Evolutionary conservation across 2,329 filamentous ascomycete genomes (phyloP).

Genomic region (Helotiales sp.): DNA sequence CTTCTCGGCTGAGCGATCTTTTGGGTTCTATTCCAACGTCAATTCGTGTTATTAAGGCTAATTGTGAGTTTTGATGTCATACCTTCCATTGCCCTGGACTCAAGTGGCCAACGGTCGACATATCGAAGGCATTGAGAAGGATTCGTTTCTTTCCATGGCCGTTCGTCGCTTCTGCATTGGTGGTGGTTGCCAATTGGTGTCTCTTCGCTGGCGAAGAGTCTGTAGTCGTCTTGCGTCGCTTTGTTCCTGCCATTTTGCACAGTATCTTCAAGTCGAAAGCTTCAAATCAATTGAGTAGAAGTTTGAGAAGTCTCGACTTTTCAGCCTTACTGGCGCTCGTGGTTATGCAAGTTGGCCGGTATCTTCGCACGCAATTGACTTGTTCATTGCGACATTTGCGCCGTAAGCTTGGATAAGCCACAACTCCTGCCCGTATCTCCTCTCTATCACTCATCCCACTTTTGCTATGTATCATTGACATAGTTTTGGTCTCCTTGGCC

Average conservation of each 20-base stretch:
- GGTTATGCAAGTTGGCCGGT: background rate
- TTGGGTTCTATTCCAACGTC: conserved; percentile 47
- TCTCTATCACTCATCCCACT: background rate
- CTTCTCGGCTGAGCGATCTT: conserved; percentile 61
- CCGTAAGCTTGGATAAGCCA: background rate
- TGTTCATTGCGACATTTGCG: background rate
- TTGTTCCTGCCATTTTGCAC: background rate
- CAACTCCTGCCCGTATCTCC: background rate
- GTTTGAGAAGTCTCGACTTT: background rate
- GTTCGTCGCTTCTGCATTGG: background rate
- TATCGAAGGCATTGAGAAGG: conserved; percentile 1
- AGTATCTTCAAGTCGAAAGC: background rate
- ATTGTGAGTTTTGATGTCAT: background rate
- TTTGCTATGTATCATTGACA: background rate
- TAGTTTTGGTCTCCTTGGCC: background rate
- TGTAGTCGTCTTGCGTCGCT: background rate
- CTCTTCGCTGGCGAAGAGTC: background rate
- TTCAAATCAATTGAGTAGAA: background rate
- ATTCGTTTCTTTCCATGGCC: background rate
- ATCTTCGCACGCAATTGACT: background rate
- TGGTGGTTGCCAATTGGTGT: background rate
- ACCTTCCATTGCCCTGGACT: conserved; percentile 4
- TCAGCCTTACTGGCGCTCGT: background rate
- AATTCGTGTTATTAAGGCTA: background rate
- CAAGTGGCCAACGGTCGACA: background rate